Percentiles rank a stretch among this genome's conserved stretches.
Evolutionary conservation across 345 rosid species (phyloP).

Genomic region (Eucalyptus cloeziana): DNA sequence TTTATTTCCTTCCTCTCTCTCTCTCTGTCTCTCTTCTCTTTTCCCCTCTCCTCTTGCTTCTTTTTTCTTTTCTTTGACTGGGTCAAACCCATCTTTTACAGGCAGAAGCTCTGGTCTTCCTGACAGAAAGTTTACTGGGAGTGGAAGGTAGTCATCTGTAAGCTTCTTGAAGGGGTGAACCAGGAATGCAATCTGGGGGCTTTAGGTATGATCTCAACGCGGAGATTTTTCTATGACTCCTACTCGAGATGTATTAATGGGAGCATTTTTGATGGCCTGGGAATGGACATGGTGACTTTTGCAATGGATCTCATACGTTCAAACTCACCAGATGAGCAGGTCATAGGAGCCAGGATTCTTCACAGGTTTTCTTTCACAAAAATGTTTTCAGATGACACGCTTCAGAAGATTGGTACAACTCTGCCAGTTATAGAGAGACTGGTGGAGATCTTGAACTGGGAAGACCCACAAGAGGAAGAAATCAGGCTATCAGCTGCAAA

Average conservation of each 20-base stretch:
- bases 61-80: no score
- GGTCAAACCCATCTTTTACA: no score
- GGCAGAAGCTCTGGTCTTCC: not conserved
- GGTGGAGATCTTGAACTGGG: constrained; percentile 83
- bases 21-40: no score
- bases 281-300: constrained; percentile 69
- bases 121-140: not conserved
- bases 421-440: constrained; percentile 49
- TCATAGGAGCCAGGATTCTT: constrained; percentile 55
- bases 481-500: constrained; percentile 61
- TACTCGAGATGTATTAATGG: constrained; percentile 67
- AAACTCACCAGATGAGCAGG: constrained; percentile 64
- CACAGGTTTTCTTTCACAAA: constrained; percentile 16
- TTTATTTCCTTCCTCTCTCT: no score
- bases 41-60: no score
- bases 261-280: constrained; percentile 65
- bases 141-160: constrained; percentile 14
- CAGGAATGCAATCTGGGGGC: not conserved
- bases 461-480: constrained; percentile 66
- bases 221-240: constrained; percentile 73
- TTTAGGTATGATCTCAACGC: constrained; percentile 24
- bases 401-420: constrained; percentile 62
- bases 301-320: constrained; percentile 66
- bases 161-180: not conserved
- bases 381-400: constrained; percentile 44